Evolutionary conservation across 805 yeast species (phyloP).

Genomic region (Danielia reshetovae): DNA sequence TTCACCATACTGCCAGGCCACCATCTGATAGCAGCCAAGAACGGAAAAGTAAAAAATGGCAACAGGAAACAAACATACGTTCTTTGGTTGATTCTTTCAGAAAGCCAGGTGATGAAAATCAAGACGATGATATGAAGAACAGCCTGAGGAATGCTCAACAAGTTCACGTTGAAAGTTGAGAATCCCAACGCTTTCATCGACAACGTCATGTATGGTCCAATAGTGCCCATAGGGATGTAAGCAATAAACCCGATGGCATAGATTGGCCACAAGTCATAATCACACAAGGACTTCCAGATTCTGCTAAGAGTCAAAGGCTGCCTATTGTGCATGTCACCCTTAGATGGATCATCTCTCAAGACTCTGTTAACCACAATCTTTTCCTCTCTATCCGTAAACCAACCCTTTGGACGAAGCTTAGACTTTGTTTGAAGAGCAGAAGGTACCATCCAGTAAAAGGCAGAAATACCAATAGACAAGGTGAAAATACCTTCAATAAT

Average conservation of each 20-base stretch:
- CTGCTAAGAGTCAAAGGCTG: slow-evolving; percentile 43
- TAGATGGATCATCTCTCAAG: slow-evolving; percentile 58
- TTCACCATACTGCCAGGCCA: slow-evolving; percentile 39
- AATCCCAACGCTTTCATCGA: slow-evolving; percentile 48
- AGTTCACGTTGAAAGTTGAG: slow-evolving; percentile 47
- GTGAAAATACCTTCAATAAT: slow-evolving; percentile 61
- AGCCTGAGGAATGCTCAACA: slow-evolving; percentile 49
- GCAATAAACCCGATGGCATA: slow-evolving; percentile 44
- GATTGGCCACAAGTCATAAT: slow-evolving; percentile 55
- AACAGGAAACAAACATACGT: slow-evolving; percentile 17
- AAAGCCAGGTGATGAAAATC: slow-evolving; percentile 19
- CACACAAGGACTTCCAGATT: slow-evolving; percentile 39
- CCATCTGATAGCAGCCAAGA: slow-evolving; percentile 33
- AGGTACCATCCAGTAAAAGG: slow-evolving; percentile 49
- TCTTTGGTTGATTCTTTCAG: slow-evolving; percentile 21
- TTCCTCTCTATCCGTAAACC: slow-evolving; percentile 49
- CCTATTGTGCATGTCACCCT: slow-evolving; percentile 62
- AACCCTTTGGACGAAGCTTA: slow-evolving; percentile 48
- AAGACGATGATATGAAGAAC: slow-evolving; percentile 22
- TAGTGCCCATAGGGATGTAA: slow-evolving; percentile 15
- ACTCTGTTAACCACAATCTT: slow-evolving; percentile 56
- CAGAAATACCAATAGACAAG: slow-evolving; percentile 45
- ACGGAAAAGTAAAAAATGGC: slow-evolving; percentile 25
- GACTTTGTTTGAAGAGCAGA: slow-evolving; percentile 50
- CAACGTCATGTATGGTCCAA: slow-evolving; percentile 42